Base-by-base conservation (phyloP, 192 early-diverging fungal genomes). In the Coemansia sp. region DNA sequence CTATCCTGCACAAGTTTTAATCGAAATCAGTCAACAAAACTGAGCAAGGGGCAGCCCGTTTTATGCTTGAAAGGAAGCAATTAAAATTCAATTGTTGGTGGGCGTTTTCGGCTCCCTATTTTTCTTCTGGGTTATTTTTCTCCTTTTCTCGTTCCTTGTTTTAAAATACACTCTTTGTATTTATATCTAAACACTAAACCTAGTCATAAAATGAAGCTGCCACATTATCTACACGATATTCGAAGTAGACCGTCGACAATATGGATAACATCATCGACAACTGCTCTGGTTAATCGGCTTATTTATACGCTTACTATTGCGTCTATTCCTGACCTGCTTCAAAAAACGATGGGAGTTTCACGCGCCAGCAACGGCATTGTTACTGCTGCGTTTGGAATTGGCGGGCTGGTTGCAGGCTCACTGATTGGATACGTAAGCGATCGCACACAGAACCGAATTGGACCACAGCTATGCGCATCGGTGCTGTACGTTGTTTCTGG, bases 251-350 rank as follows among this genome's bases (percentile, higher is more conserved):
- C 77, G 5, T 52, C 59, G 4, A 80, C 77, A 12, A 68, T 80
- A 47, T 80, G 77, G 77, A 52, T 48, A 11, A 58, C 65, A 47
- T 74, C 77, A 1, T 71, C 77, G 9, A 11, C 61, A 13, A 71
- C 69, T 18, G 77, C 72, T 3, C 65, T 80, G 23, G 60, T 80
- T 20, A 80, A 80, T 62, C 56, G 77, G 29, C 72, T 80, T 7
- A 62, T 80, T 23, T 74, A 80, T 52, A 80, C 71, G 24, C 65
- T 80, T 27, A 74, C 77, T 9, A 71, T 80, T 12, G 71, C 77
- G 22, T 80, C 71, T 20, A 59, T 80, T 19, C 77, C 77, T 1
- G 77, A 80, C 41, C 55, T 80, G 18, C 62, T 80, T 11, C 72
- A 80, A 43, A 53, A 54, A 6, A 50, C 64, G 3, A 51, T 80